Base-by-base conservation (phyloP, 1,284 basidiomycete species). In the Rhodotorula glutinis region DNA sequence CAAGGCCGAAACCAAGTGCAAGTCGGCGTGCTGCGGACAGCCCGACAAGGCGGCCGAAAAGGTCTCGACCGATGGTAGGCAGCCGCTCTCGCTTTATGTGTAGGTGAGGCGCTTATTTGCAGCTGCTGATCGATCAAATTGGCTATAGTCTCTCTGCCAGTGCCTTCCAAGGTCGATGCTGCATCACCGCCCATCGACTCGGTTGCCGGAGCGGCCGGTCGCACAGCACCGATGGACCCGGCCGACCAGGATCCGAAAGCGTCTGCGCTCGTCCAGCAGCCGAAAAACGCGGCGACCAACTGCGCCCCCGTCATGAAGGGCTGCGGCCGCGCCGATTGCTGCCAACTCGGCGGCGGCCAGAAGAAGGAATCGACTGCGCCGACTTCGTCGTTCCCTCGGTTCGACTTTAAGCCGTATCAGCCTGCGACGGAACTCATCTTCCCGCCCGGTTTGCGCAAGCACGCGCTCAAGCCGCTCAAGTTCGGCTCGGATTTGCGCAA, bases 351-450 rank as follows among this genome's bases (percentile, higher is more conserved):
- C 41, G 61, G 54, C 27, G 25, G 27, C 9, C n/a, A 30, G 52
- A 59, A 53, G 27, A 11, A 17, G 30, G 60, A 49, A 33, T 14
- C 46, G 16, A 57, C 55, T 1, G 53, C 57, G 16, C 43, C 62
- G 19, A 71, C 67, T 17, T 66, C 57, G 8, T 63, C 70, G 13
- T 75, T 74, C 51, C 75, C 74, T 2, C 62, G 57, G 1, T 76
- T 78, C 72, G 60, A 60, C n/a, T 74, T 76, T 67, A 76, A 77
- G 63, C 73, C 77, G 5, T 80, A 80, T 66, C 71, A 73, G 19
- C 74, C 77, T 14, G 69, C 70, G 13, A 75, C 73, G 4, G 79
- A 80, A 56, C 75, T 78, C 63, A 78, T 80, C 66, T 79, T 75
- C 70, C 79, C 79, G 10, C 75, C 79, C 2, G 76, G 71, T 46